phyloP scores from a whole-genome alignment of 306 rosid genomes.

The Vigna unguiculata region DNA sequence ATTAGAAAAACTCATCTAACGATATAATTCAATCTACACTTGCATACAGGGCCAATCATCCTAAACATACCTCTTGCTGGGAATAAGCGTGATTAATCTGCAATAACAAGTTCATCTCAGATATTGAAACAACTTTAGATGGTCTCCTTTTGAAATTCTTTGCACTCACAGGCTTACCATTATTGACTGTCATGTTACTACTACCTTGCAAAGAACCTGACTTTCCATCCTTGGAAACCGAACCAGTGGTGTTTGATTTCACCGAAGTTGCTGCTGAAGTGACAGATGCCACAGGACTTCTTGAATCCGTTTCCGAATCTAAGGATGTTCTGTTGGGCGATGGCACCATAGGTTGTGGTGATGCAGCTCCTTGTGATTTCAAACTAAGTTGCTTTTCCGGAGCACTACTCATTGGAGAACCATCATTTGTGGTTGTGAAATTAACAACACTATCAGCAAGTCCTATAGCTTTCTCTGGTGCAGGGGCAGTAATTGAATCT shows the following conservation, averaged over 20 bases:
- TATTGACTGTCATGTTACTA: constrained; percentile 2
- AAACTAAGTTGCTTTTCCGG: constrained; percentile 43
- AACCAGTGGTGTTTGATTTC: constrained; percentile 34
- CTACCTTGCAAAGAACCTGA: constrained; percentile 46
- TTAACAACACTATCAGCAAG: constrained; percentile 43
- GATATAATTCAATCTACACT: constrained; percentile 11
- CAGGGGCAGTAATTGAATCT: constrained; percentile 31
- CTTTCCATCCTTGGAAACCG: constrained; percentile 41
- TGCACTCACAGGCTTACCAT: constrained; percentile 34
- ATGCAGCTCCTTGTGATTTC: constrained; percentile 45
- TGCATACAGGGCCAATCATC: constrained; percentile 4
- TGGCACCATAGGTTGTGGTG: constrained; percentile 43
- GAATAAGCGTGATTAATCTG: constrained; percentile 56
- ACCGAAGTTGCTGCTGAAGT: constrained; percentile 39
- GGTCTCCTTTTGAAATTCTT: constrained; percentile 52
- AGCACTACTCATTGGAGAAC: constrained; percentile 38
- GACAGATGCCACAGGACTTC: constrained; percentile 42
- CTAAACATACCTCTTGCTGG: constrained; percentile 53
- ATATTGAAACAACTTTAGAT: constrained; percentile 62
- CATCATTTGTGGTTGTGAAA: constrained; percentile 30
- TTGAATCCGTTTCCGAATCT: constrained; percentile 39
- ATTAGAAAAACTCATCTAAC: constrained; percentile 31
- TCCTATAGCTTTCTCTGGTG: constrained; percentile 42
- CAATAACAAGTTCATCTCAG: constrained; percentile 75
- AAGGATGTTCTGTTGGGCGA: constrained; percentile 42